Evolutionary conservation across 108 stramenopile genomes (phyloP).

Genomic region (Licmophora abbreviata): DNA sequence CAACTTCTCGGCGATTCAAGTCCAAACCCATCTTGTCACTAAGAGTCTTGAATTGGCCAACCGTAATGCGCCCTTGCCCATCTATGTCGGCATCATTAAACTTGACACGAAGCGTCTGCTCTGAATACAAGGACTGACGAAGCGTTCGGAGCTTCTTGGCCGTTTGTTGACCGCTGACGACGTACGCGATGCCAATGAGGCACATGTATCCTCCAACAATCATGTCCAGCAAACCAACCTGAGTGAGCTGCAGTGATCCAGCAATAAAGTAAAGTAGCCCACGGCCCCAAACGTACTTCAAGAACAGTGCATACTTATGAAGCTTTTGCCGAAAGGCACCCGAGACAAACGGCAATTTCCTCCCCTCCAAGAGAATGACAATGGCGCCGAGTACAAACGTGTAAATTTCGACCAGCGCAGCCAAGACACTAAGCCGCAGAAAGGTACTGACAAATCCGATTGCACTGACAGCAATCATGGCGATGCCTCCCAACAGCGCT

Average conservation of each 20-base stretch:
- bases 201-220: conserved; percentile 34
- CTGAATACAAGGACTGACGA: conserved; percentile 25
- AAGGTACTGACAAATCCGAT: conserved; percentile 22
- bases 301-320: conserved; percentile 41
- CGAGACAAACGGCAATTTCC: conserved; percentile 7
- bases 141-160: conserved; percentile 28
- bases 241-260: conserved; percentile 36
- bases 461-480: conserved; percentile 28
- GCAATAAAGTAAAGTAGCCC: conserved; percentile 42
- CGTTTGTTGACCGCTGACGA: conserved; percentile 29
- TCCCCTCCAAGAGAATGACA: conserved; percentile 34
- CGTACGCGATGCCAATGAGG: conserved; percentile 34
- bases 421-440: conserved; percentile 21
- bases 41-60: conserved; percentile 26
- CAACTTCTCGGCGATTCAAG: conserved; percentile 15
- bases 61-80: conserved; percentile 20
- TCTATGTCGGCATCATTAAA: conserved; percentile 27
- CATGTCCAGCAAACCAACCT: conserved; percentile 5
- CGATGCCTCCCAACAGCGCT: conserved; percentile 41
- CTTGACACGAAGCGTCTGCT: conserved; percentile 17
- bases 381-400: conserved; percentile 27
- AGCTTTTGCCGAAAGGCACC: conserved; percentile 15
- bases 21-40: conserved; percentile 12
- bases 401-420: conserved; percentile 35
- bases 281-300: conserved; percentile 44